Evolutionary conservation across 148 eudicot genomes (phyloP), one percentile per base, ranked within the genome.

Genomic region (Linanthus parryae): DNA sequence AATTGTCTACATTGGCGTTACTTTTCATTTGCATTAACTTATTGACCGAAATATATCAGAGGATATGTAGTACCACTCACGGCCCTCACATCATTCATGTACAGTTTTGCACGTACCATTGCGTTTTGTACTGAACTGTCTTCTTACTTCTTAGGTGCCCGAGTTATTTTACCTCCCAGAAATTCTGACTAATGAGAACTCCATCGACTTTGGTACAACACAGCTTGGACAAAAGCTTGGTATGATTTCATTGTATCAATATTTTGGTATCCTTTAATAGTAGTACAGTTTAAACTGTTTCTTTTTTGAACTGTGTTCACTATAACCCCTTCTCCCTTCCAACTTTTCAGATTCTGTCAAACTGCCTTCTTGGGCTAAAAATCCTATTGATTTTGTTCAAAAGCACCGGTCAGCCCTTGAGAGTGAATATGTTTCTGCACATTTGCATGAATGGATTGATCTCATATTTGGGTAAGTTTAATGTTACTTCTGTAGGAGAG

Each of bases 361-460:
- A 47, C 81, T 94, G 60, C 99, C 99, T 69, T 79, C 91, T 34
- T 94, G 99, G 99, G 99, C 99, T 55, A 70, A 75, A 66, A 88
- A 76, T 66, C 80, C 84, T 23, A 71, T 88, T 68, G 99, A 94
- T 50, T 94, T 94, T 57, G 73, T 88, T 58, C 86, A 84, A 68
- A 88, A 94, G 70, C 91, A 94, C 72, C 80, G 86, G 52, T 80
- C 68, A 95, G 99, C 96, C 34, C 96, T 94, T 35, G 99, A 94
- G 79, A 88, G 99, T 70, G 99, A 88, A 71, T 84, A 88, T 67
- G 95, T 88, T 56, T 94, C 99, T 60, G 80, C 84, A 50, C 99
- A 94, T 80, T 76, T 94, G 71, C 99, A 94, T 63, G 96, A 94
- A 63, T 94, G 99, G 99, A 74, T 94, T 69, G 99, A 94, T 71